These are phyloP conservation scores for Arxiozyma telluris DNA, from an alignment of 1,139 yeast genomes.

Conservation along the genomic window DNA sequence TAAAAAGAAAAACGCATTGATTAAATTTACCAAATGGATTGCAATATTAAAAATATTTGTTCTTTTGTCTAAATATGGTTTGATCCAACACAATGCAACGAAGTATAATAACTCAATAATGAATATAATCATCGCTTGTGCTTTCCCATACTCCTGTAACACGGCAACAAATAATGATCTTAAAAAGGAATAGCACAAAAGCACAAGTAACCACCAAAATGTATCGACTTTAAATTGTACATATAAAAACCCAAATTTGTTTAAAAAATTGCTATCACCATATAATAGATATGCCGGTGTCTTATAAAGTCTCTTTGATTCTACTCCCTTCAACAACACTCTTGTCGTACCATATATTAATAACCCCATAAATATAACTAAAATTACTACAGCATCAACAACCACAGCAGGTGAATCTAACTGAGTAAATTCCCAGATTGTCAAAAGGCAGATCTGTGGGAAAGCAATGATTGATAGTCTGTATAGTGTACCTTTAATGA, in stretches of 20 bases:
- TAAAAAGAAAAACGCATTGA: slow-evolving; percentile 78
- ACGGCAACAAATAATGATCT: slow-evolving; percentile 83
- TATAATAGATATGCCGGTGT: slow-evolving; percentile 88
- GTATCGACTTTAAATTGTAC: slow-evolving; percentile 84
- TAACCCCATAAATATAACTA: slow-evolving; percentile 48
- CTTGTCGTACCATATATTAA: slow-evolving; percentile 66
- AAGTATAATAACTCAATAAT: slow-evolving; percentile 65
- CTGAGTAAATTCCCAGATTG: slow-evolving; percentile 82
- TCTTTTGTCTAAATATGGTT: slow-evolving; percentile 92
- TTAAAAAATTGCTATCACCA: slow-evolving; percentile 74
- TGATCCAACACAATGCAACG: slow-evolving; percentile 51
- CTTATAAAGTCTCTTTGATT: slow-evolving; percentile 62
- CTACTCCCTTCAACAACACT: slow-evolving; percentile 62
- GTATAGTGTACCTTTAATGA: slow-evolving; percentile 82
- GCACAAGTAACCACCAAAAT: slow-evolving; percentile 69
- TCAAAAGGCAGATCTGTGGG: slow-evolving; percentile 75
- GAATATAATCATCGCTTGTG: slow-evolving; percentile 70
- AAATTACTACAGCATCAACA: slow-evolving; percentile 65
- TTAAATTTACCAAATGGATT: slow-evolving; percentile 66
- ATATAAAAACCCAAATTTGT: slow-evolving; percentile 86
- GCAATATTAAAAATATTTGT: slow-evolving; percentile 87
- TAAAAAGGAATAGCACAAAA: slow-evolving; percentile 55
- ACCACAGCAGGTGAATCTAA: slow-evolving; percentile 79
- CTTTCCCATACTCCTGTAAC: slow-evolving; percentile 69
- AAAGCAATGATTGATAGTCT: slow-evolving; percentile 72